Evolutionary conservation across 2,329 filamentous ascomycete species (phyloP), one percentile per base, ranked within the genome.

Genomic region (Ophiostoma ulmi): DNA sequence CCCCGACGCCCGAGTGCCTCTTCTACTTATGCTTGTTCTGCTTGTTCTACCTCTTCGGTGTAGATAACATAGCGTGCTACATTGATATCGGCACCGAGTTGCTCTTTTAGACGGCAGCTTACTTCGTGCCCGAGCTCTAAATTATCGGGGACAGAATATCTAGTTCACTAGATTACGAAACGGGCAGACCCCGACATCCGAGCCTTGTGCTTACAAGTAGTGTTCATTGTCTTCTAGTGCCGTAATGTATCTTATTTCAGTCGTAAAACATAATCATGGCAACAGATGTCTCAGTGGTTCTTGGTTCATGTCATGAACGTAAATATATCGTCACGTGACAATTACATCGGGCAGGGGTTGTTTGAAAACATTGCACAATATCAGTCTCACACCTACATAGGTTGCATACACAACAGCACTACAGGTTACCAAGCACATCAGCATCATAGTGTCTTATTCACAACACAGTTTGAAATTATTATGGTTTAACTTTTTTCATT

Each of bases 401-500:
- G 31, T 31, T 31, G 2, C 31, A 3, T 31, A 31, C 31, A 31
- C 3, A 3, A 20, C 44, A 20, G 17, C 52, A 58, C n/a, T 58
- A 26, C n/a, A 20, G 17, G 11, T 14, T 13, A 14, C 48, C 22
- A 8, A 55, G 48, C 6, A 55, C 20, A 58, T 4, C 13, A 26
- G 26, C 52, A 58, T 13, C 22, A 58, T 3, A 1, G 26, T n/a
- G 13, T n/a, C 22, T 6, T 8, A 11, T 39, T 39, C 11, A 39
- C 38, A 39, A n/a, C 31, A 31, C 4, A 22, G 7, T 7, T 10
- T 10, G 0, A 58, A 1, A 55, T 14, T 11, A 14, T 58, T 58
- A 58, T 31, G 65, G 22, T 67, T 66, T 44, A 31, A 67, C 36
- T 39, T 67, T 67, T 67, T 67, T 65, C 63, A 67, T 48, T 67